Percentiles rank a stretch among this genome's conserved stretches.
These are phyloP conservation scores for Puccinellia tenuiflora DNA, from an alignment of 176 grass and related monocot genomes.

Conservation along the genomic window DNA sequence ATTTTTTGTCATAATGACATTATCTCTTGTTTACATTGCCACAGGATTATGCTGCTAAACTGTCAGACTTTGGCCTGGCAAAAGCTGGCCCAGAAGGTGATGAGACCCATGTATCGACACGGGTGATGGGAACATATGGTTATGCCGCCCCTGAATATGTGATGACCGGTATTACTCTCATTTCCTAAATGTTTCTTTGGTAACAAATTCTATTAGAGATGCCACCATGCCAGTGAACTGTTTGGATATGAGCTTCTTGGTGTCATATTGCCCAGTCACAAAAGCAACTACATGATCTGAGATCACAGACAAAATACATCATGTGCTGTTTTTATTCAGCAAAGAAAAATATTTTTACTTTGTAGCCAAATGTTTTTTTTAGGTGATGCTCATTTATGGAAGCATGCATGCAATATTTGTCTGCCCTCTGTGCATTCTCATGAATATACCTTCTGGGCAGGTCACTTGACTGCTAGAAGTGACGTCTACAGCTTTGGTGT, in stretches of 20 bases:
- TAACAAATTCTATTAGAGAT: background rate
- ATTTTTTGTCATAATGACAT: background rate
- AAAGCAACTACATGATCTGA: background rate
- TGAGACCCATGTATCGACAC: slow-evolving; percentile 91
- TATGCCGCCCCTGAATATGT: slow-evolving; percentile 99
- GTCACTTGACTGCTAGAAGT: slow-evolving; percentile 94
- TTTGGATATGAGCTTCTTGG: background rate
- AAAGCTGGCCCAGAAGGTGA: slow-evolving; percentile 96
- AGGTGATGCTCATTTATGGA: background rate
- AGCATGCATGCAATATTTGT: background rate
- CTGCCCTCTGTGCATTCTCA: background rate
- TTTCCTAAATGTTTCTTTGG: background rate
- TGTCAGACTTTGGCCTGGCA: slow-evolving; percentile 95
- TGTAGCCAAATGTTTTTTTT: background rate
- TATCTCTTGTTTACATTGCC: slow-evolving; percentile 27
- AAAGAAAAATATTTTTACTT: background rate
- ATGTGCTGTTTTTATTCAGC: background rate
- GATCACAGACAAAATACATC: background rate
- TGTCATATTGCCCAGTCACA: background rate
- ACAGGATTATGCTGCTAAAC: slow-evolving; percentile 92
- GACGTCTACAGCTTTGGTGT: slow-evolving; percentile 96
- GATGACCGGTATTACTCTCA: slow-evolving; percentile 69
- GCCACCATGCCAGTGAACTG: background rate
- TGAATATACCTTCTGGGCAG: slow-evolving; percentile 37
- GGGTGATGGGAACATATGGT: slow-evolving; percentile 96